These are phyloP conservation scores for Puya raimondii DNA, from an alignment of 176 grass and related monocot species.

Conservation along the genomic window DNA sequence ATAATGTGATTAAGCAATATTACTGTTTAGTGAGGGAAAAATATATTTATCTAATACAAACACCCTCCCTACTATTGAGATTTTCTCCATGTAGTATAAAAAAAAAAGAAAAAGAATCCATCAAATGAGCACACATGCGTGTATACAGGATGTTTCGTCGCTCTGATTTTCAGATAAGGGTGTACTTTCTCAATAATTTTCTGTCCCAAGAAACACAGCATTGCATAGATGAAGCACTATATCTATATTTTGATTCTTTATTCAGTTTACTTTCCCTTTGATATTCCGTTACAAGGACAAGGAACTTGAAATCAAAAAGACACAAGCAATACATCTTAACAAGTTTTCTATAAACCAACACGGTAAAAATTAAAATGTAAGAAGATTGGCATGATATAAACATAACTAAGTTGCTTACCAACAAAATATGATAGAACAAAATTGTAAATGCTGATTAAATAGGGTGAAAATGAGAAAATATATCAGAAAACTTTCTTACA, in stretches of 20 bases:
- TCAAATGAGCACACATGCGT: too few species aligned
- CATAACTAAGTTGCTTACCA: neutral
- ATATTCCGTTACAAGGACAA: neutral
- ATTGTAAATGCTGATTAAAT: neutral
- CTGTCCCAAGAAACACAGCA: too few species aligned
- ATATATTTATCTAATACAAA: neutral
- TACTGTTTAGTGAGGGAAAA: neutral
- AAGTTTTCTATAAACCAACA: neutral
- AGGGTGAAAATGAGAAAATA: neutral
- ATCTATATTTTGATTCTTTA: too few species aligned
- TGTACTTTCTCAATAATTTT: too few species aligned
- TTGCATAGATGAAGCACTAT: too few species aligned
- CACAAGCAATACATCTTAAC: too few species aligned
- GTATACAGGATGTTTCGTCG: too few species aligned
- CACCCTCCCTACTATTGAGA: too few species aligned
- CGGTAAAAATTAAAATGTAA: neutral
- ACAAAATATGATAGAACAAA: neutral
- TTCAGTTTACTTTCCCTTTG: too few species aligned
- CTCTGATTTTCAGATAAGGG: too few species aligned
- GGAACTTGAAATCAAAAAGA: neutral
- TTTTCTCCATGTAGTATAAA: too few species aligned
- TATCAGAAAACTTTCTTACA: neutral
- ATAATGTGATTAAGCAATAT: slow-evolving; percentile 2
- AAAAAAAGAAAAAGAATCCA: too few species aligned
- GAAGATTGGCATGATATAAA: neutral